phyloP scores from a whole-genome alignment of 176 grass and related monocot species.

The Phoenix roebelenii region DNA sequence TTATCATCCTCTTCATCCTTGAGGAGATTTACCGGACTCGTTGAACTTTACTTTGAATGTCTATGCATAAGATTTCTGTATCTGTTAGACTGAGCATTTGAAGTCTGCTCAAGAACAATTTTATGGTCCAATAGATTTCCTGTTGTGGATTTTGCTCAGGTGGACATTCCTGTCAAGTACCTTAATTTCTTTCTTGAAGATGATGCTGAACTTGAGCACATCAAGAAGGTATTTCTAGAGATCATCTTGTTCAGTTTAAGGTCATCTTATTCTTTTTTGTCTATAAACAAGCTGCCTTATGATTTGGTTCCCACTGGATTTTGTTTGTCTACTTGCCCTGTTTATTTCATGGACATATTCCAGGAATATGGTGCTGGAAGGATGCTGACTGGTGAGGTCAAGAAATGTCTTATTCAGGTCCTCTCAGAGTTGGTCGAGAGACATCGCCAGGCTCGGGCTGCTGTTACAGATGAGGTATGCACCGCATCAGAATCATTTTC shows the following conservation, averaged over 20 bases:
- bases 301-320: background rate
- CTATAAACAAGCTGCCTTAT: background rate
- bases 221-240: constrained; percentile 56
- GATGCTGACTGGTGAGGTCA: constrained; percentile 86
- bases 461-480: constrained; percentile 69
- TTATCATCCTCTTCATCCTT: no score
- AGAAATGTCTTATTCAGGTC: constrained; percentile 37
- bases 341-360: constrained; percentile 6
- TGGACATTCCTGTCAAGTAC: constrained; percentile 88
- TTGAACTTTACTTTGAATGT: no score
- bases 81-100: no score
- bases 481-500: background rate
- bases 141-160: constrained; percentile 27
- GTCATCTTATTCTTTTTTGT: background rate
- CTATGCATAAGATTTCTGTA: no score
- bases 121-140: constrained; percentile 2
- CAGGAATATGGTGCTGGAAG: constrained; percentile 76
- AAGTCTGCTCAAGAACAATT: no score
- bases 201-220: constrained; percentile 57
- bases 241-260: background rate
- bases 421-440: constrained; percentile 63
- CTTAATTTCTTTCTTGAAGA: constrained; percentile 98
- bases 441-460: constrained; percentile 55
- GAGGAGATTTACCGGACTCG: no score
- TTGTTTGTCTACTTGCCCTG: constrained; percentile 1